Evolutionary conservation across 352 stramenopile genomes (phyloP).

Genomic region (Pythium phragmiticola): DNA sequence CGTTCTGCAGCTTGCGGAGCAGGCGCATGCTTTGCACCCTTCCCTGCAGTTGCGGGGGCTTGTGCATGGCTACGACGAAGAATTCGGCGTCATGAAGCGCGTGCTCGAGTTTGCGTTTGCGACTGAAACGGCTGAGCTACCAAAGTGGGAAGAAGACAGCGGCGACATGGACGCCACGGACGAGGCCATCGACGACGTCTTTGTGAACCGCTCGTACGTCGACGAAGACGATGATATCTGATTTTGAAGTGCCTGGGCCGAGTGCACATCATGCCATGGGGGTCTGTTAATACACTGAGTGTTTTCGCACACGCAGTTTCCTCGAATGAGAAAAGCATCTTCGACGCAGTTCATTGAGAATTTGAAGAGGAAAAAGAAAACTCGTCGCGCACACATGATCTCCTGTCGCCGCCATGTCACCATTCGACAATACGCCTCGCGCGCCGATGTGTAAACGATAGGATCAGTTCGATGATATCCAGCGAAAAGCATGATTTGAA

Average conservation of each 20-base stretch:
- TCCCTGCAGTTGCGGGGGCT: background rate
- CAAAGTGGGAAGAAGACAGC: background rate
- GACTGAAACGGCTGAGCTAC: background rate
- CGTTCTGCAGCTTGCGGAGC: background rate
- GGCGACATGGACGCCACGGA: background rate
- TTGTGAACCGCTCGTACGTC: constrained; percentile 10
- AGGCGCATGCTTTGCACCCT: background rate
- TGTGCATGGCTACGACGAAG: constrained; percentile 7
- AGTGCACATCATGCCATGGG: no score
- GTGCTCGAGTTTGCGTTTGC: constrained; percentile 12
- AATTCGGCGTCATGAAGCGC: constrained; percentile 4
- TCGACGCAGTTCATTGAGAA: no score
- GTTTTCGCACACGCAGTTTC: no score
- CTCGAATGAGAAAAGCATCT: no score
- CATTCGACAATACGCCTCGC: background rate
- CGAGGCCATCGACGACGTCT: constrained; percentile 9
- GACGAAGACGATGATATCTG: background rate
- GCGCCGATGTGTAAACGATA: background rate
- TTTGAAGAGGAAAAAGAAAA: no score
- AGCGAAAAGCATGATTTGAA: background rate
- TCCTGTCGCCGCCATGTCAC: background rate
- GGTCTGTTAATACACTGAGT: no score
- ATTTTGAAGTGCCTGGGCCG: no score
- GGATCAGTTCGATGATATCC: background rate
- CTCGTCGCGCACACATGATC: no score